A percentile compares a stretch with the other conserved stretches of the same genome.
phyloP scores from a whole-genome alignment of 2,329 filamentous ascomycete genomes.

The Elsinoe perseae region DNA sequence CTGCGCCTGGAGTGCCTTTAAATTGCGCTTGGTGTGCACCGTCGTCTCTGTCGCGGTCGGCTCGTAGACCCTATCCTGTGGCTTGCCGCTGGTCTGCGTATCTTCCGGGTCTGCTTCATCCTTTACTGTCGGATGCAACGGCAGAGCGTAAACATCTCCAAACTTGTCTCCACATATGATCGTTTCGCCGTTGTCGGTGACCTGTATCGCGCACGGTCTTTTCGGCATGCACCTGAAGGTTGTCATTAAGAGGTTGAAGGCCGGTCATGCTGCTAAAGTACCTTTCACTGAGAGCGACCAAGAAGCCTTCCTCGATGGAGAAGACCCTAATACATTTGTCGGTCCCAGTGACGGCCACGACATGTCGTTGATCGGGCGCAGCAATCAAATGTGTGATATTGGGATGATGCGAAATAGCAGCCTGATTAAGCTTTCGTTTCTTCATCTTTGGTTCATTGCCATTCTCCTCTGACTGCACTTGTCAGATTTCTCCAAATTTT shows the following conservation, averaged over 20 bases:
- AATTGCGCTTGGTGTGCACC: slow-evolving; percentile 56
- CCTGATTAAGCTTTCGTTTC: slow-evolving; percentile 33
- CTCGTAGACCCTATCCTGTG: slow-evolving; percentile 33
- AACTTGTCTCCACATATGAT: slow-evolving; percentile 91
- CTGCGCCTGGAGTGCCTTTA: slow-evolving; percentile 50
- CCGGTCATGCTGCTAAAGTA: no score
- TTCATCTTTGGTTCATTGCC: slow-evolving; percentile 23
- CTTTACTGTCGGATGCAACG: slow-evolving; percentile 47
- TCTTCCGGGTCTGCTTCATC: slow-evolving; percentile 26
- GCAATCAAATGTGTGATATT: slow-evolving; percentile 62
- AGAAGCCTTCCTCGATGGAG: slow-evolving; percentile 51
- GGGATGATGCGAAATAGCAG: slow-evolving; percentile 33
- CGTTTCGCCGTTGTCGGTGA: slow-evolving; percentile 61
- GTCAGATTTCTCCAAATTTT: slow-evolving; percentile 9
- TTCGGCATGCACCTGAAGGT: slow-evolving; percentile 72
- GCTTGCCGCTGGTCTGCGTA: slow-evolving; percentile 20
- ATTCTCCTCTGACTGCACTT: slow-evolving; percentile 24
- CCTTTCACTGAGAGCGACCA: slow-evolving; percentile 67
- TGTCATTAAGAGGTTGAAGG: no score
- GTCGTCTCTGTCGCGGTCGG: slow-evolving; percentile 52
- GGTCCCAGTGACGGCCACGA: slow-evolving; percentile 75
- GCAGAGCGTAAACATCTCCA: slow-evolving; percentile 87
- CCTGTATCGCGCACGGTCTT: slow-evolving; percentile 66
- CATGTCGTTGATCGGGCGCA: slow-evolving; percentile 56
- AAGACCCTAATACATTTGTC: slow-evolving; percentile 89